phyloP scores from a whole-genome alignment of 148 eudicot species.

The Camellia lanceoleosa region DNA sequence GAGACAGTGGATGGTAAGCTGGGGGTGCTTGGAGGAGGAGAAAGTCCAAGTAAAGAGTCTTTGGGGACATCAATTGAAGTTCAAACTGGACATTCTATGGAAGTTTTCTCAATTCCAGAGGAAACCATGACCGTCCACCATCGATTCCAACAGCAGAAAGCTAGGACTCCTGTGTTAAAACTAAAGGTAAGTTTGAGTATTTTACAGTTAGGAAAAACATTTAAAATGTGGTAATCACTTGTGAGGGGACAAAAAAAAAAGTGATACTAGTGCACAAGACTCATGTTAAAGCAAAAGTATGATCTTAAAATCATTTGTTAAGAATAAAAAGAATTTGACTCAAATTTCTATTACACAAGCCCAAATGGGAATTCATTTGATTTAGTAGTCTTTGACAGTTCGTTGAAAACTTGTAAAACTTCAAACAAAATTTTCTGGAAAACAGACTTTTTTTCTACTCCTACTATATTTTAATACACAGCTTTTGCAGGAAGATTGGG shows the following conservation, averaged over 20 bases:
- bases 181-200: too few species aligned
- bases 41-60: slow-evolving; percentile 47
- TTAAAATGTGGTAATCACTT: too few species aligned
- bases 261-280: too few species aligned
- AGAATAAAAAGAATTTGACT: slow-evolving; percentile 42
- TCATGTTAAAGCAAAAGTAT: too few species aligned
- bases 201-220: too few species aligned
- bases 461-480: not conserved
- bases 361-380: too few species aligned
- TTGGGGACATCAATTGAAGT: slow-evolving; percentile 74
- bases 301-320: slow-evolving; percentile 22
- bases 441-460: too few species aligned
- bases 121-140: slow-evolving; percentile 29
- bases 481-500: slow-evolving; percentile 64
- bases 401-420: too few species aligned
- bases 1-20: slow-evolving; percentile 18
- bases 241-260: too few species aligned
- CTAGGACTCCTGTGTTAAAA: slow-evolving; percentile 19
- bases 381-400: too few species aligned
- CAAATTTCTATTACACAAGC: too few species aligned
- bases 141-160: slow-evolving; percentile 29
- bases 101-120: slow-evolving; percentile 31
- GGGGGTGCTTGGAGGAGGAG: slow-evolving; percentile 22
- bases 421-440: too few species aligned
- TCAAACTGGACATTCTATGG: slow-evolving; percentile 54